A percentile compares a stretch with the other conserved stretches of the same genome.
Conservation (phyloP, 257 asterid genomes). For the Solanum stenotomum region DNA sequence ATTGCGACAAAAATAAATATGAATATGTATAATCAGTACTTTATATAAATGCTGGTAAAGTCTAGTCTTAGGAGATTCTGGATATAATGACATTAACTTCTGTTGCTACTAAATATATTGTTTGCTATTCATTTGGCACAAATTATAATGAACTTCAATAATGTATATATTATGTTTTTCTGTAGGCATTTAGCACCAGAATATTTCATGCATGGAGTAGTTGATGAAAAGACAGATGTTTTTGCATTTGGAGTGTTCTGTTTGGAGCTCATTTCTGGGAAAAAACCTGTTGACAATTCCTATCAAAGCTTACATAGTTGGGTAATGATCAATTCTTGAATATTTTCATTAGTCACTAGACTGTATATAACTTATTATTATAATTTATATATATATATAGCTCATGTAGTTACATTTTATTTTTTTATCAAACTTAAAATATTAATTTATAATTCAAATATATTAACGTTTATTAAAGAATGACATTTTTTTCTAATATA, state of each 20-base stretch:
- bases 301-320: conserved; percentile 89
- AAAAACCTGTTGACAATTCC: conserved; percentile 79
- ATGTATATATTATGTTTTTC: neutral
- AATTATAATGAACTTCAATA: neutral
- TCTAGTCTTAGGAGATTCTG: neutral
- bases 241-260: conserved; percentile 88
- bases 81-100: neutral
- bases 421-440: neutral
- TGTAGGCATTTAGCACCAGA: conserved; percentile 90
- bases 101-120: too few relatives aligned
- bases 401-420: too few relatives aligned
- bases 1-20: too few relatives aligned
- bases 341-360: neutral
- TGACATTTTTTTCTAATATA: neutral
- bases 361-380: neutral
- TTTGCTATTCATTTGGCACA: neutral
- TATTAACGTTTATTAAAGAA: neutral
- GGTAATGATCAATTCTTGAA: conserved; percentile 32
- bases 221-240: conserved; percentile 94
- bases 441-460: neutral
- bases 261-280: conserved; percentile 82
- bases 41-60: neutral
- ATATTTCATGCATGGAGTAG: conserved; percentile 96
- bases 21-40: neutral
- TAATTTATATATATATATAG: too few relatives aligned